Conservation (phyloP, 352 stramenopile genomes). For the Pythium aphanidermatum region DNA sequence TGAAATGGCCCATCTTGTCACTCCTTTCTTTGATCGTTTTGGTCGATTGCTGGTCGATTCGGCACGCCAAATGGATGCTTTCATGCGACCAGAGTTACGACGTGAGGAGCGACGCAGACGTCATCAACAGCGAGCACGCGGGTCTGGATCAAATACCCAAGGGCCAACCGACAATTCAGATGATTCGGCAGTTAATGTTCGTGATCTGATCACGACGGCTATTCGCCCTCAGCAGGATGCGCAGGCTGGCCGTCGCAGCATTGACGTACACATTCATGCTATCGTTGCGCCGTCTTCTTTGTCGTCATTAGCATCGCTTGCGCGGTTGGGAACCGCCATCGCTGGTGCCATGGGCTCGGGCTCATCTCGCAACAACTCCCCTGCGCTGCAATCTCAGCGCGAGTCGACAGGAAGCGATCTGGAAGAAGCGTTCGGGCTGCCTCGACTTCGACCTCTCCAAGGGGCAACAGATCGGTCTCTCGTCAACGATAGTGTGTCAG, state of each 20-base stretch:
- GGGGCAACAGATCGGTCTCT: constrained; percentile 18
- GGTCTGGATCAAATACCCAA: constrained; percentile 24
- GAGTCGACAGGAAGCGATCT: constrained; percentile 13
- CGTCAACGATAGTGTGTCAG: constrained; percentile 23
- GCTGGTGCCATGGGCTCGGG: constrained; percentile 19
- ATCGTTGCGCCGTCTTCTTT: constrained; percentile 74
- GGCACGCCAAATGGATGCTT: constrained; percentile 43
- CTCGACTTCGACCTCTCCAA: constrained; percentile 22
- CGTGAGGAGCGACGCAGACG: constrained; percentile 20
- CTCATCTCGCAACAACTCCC: constrained; percentile 2
- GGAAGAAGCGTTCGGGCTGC: constrained; percentile 35
- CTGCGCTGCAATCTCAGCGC: background rate
- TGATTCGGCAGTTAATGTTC: constrained; percentile 47
- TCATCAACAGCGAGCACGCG: constrained; percentile 23
- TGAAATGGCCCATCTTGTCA: constrained; percentile 61
- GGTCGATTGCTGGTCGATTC: constrained; percentile 70
- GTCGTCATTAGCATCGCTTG: constrained; percentile 46
- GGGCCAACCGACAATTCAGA: background rate
- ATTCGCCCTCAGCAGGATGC: constrained; percentile 22
- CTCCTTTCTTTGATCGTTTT: constrained; percentile 76
- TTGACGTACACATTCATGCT: constrained; percentile 86
- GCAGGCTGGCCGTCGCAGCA: constrained; percentile 41
- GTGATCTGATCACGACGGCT: constrained; percentile 55
- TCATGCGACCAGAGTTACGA: constrained; percentile 47
- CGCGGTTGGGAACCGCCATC: constrained; percentile 16